A percentile compares a stretch with the other conserved stretches of the same genome.
Conservation (phyloP, 1,284 basidiomycete species). For the Leccinum ambiguum region DNA sequence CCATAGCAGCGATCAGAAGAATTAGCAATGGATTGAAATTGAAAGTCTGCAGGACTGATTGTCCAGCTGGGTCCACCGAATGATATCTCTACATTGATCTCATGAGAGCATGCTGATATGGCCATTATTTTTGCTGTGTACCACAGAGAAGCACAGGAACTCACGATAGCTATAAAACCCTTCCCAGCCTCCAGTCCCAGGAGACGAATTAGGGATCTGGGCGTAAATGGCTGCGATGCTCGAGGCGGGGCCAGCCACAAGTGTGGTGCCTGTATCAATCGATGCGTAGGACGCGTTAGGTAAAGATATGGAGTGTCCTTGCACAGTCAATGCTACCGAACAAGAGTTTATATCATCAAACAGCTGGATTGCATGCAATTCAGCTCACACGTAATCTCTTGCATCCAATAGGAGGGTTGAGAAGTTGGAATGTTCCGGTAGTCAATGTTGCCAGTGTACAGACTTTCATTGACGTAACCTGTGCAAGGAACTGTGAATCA, state of each 20-base stretch:
- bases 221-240: conserved; percentile 44
- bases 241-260: conserved; percentile 46
- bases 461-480: conserved; percentile 39
- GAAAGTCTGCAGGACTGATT: conserved; percentile 27
- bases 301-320: conserved; percentile 38
- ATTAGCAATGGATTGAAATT: conserved; percentile 15
- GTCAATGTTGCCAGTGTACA: conserved; percentile 47
- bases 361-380: background rate
- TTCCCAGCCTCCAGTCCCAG: conserved; percentile 36
- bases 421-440: conserved; percentile 36
- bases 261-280: conserved; percentile 57
- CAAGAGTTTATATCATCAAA: background rate
- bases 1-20: conserved; percentile 23
- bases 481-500: conserved; percentile 2
- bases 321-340: conserved; percentile 40
- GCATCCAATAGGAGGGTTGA: conserved; percentile 42
- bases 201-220: conserved; percentile 39
- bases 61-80: conserved; percentile 50
- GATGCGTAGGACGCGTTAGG: conserved; percentile 37
- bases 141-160: conserved; percentile 13
- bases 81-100: conserved; percentile 42
- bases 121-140: conserved; percentile 1
- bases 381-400: conserved; percentile 32
- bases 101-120: conserved; percentile 39
- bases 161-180: conserved; percentile 39